Percentiles rank a stretch among this genome's conserved stretches.
Conservation (phyloP, 495 filamentous ascomycete genomes). For the Articulospora tetracladia region DNA sequence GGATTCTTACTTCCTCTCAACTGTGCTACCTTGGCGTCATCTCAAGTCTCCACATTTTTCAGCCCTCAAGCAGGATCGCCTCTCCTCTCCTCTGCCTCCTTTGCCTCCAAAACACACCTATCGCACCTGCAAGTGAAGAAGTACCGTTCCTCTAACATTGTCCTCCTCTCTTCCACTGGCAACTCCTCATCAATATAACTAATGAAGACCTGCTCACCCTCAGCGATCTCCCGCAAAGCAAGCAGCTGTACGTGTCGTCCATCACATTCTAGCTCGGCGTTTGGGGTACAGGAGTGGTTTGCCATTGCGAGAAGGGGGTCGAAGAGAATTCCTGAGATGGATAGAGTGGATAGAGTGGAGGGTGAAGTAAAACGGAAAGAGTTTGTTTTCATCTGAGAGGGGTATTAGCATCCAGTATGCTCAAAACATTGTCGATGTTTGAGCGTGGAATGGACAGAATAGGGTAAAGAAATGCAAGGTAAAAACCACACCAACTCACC, state of each 20-base stretch:
- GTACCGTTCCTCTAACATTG: slow-evolving; percentile 16
- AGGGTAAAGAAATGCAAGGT: slow-evolving; percentile 24
- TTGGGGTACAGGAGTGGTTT: slow-evolving; percentile 52
- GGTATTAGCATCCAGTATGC: not conserved
- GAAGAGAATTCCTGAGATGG: slow-evolving; percentile 28
- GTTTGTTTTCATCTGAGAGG: slow-evolving; percentile 19
- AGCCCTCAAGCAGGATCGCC: not conserved
- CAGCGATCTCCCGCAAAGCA: slow-evolving; percentile 34
- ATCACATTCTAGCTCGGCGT: slow-evolving; percentile 42
- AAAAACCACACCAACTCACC: slow-evolving; percentile 22
- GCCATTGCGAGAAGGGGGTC: slow-evolving; percentile 42
- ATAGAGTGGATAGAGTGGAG: slow-evolving; percentile 9
- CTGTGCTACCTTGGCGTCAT: no score
- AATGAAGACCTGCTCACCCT: slow-evolving; percentile 45
- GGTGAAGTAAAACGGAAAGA: slow-evolving; percentile 20
- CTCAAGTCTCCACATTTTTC: not conserved
- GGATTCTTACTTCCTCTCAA: no score
- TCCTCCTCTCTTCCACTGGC: not conserved
- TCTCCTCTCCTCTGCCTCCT: not conserved
- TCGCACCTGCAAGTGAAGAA: slow-evolving; percentile 23
- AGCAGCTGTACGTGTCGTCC: slow-evolving; percentile 37
- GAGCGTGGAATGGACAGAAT: slow-evolving; percentile 13
- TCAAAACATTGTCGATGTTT: not conserved
- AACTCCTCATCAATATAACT: slow-evolving; percentile 38
- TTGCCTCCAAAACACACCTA: slow-evolving; percentile 8